Evolutionary conservation across 2,329 filamentous ascomycete species (phyloP).

Genomic region (Scedosporium dehoogii): DNA sequence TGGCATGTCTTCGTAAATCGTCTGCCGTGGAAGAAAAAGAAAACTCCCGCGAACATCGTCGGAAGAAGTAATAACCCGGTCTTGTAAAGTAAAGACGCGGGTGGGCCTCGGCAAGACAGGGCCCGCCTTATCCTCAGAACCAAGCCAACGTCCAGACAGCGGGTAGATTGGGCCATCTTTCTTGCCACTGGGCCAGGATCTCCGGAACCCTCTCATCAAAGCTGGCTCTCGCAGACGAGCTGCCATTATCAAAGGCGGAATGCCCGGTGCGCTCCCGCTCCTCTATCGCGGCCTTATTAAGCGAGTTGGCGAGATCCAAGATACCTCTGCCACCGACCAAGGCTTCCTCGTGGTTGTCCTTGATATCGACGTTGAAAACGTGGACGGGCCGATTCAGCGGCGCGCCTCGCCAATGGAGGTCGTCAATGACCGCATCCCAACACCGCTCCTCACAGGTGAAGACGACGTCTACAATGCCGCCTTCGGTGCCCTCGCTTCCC

Average conservation of each 20-base stretch:
- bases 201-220: conserved; percentile 94
- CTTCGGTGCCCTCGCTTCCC: conserved; percentile 73
- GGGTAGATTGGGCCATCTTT: conserved; percentile 83
- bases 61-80: background rate
- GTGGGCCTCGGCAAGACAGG: no score
- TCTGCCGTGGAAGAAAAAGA: background rate
- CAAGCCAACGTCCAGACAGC: conserved; percentile 92
- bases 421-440: conserved; percentile 95
- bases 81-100: background rate
- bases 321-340: conserved; percentile 84
- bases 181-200: conserved; percentile 86
- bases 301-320: conserved; percentile 73
- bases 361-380: conserved; percentile 97
- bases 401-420: conserved; percentile 75
- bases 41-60: background rate
- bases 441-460: conserved; percentile 97
- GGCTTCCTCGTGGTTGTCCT: conserved; percentile 96
- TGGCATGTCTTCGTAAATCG: background rate
- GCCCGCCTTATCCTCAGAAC: conserved; percentile 66
- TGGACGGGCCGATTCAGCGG: conserved; percentile 89
- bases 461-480: conserved; percentile 83
- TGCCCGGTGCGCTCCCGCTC: conserved; percentile 61
- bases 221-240: conserved; percentile 54
- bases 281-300: conserved; percentile 71
- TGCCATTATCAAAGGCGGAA: conserved; percentile 59